Conservation (phyloP, 2,329 filamentous ascomycete genomes). For the Piedraia hortae region DNA sequence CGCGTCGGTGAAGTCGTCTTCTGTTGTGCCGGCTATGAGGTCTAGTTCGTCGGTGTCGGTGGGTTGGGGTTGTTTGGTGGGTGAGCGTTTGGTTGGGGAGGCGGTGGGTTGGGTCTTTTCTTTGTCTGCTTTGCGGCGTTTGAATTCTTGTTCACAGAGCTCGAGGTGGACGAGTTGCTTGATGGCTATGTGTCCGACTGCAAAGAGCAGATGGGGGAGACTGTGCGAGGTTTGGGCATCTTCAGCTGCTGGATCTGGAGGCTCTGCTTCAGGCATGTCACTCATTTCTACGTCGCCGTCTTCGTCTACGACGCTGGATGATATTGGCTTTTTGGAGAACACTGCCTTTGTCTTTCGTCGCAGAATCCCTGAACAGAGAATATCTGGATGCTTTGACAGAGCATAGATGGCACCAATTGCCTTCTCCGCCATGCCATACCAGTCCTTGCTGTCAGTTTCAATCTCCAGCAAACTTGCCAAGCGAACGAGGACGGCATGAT, state of each 20-base stretch:
- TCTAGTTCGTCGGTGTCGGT: slow-evolving; percentile 69
- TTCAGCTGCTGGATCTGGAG: slow-evolving; percentile 5
- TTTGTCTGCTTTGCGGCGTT: slow-evolving; percentile 75
- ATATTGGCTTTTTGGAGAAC: slow-evolving; percentile 30
- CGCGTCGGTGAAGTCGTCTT: slow-evolving; percentile 74
- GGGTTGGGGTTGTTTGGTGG: slow-evolving; percentile 8
- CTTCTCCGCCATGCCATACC: slow-evolving; percentile 80
- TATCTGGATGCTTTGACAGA: slow-evolving; percentile 79
- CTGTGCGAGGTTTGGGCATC: slow-evolving; percentile 1
- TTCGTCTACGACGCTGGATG: slow-evolving; percentile 9
- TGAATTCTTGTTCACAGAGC: slow-evolving; percentile 92
- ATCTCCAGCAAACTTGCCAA: slow-evolving; percentile 69
- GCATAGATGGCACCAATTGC: slow-evolving; percentile 88
- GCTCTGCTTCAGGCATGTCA: slow-evolving; percentile 8
- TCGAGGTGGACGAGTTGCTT: slow-evolving; percentile 98
- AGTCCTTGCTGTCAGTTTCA: slow-evolving; percentile 72
- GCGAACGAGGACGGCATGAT: slow-evolving; percentile 61
- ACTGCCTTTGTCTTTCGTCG: slow-evolving; percentile 64
- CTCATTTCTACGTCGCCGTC: slow-evolving; percentile 15
- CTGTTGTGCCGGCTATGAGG: slow-evolving; percentile 84
- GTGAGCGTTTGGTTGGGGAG: slow-evolving; percentile 14
- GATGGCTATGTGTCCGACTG: slow-evolving; percentile 87
- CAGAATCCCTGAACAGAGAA: slow-evolving; percentile 72
- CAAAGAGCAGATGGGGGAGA: slow-evolving; percentile 75
- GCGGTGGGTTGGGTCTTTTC: slow-evolving; percentile 29